Evolutionary conservation across 345 rosid species (phyloP), one percentile per base, ranked within the genome.

Genomic region (Heritiera fomes): DNA sequence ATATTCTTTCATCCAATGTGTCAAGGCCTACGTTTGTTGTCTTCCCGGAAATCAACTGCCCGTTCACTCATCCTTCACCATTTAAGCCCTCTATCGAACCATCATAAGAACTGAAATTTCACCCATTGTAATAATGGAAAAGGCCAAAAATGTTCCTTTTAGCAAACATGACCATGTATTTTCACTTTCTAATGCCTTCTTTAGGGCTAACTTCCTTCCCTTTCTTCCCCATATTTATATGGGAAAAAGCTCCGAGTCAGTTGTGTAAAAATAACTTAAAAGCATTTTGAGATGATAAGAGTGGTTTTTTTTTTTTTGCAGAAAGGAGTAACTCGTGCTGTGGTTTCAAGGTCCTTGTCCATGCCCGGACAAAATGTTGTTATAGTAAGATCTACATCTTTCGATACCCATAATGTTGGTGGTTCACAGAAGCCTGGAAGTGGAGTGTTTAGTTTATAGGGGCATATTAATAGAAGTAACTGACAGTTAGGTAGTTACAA

Each of bases 321-420:
- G 97, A 90, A 86, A 79, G 90, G 80, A 60, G 82, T 80, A 75
- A 62, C 5, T 28, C 82, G 43, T 73, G 82, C 87, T 60, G 85
- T 79, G 7, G 94, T 93, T 81, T 89, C 98, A 55, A 89, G 98
- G 84, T 95, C 98, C 41, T 87, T 90, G 63, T 91, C 98, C 0
- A 81, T 90, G 82, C 93, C 98, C 0, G 93, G 91, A 60, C 79
- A 85, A 82, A 93, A 89, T 82, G 73, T 87, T 80, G 94, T 95
- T 40, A 93, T 95, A 72, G 97, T 95, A 18, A 86, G 97, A 86
- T 85, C 94, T 47, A 70, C 84, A 76, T 93, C 98, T 76, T 90
- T 93, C 71, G 85, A 90, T 78, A 67, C 89, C n/a, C 75, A n/a
- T n/a, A n/a, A n/a, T n/a, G n/a, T n/a, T n/a, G n/a, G n/a, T n/a